Evolutionary conservation across 148 eudicot species (phyloP).

Genomic region (Silene uniflora): DNA sequence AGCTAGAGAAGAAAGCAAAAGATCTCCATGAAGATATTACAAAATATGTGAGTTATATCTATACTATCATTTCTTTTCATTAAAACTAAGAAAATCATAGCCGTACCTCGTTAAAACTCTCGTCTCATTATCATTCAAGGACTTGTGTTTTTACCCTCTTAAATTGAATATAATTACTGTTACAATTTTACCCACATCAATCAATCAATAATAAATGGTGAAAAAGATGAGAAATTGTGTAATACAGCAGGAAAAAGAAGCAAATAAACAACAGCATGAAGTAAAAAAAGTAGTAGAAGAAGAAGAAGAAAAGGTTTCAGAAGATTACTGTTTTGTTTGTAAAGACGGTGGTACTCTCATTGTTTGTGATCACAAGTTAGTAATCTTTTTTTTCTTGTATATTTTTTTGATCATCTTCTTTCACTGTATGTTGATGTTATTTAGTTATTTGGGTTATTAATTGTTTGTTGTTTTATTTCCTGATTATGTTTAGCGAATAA

Average conservation of each 20-base stretch:
- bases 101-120: too few species aligned
- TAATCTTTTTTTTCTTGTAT: constrained; percentile 8
- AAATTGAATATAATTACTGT: not conserved
- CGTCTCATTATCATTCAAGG: too few species aligned
- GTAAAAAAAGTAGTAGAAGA: constrained; percentile 1
- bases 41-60: constrained; percentile 42
- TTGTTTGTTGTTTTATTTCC: too few species aligned
- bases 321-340: constrained; percentile 72
- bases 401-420: not conserved
- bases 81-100: not conserved
- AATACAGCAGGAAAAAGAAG: constrained; percentile 9
- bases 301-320: constrained; percentile 31
- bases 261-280: constrained; percentile 13
- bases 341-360: constrained; percentile 71
- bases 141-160: too few species aligned
- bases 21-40: constrained; percentile 64
- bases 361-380: constrained; percentile 66
- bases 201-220: constrained; percentile 15
- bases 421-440: too few species aligned
- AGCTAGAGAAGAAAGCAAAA: constrained; percentile 61
- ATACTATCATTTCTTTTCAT: not conserved
- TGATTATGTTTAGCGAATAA: too few species aligned
- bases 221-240: constrained; percentile 20
- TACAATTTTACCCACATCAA: not conserved
- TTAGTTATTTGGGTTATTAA: too few species aligned